A percentile compares a stretch with the other conserved stretches of the same genome.
Conservation (phyloP, 208 protist species). For the Acanthamoeba healyi region DNA sequence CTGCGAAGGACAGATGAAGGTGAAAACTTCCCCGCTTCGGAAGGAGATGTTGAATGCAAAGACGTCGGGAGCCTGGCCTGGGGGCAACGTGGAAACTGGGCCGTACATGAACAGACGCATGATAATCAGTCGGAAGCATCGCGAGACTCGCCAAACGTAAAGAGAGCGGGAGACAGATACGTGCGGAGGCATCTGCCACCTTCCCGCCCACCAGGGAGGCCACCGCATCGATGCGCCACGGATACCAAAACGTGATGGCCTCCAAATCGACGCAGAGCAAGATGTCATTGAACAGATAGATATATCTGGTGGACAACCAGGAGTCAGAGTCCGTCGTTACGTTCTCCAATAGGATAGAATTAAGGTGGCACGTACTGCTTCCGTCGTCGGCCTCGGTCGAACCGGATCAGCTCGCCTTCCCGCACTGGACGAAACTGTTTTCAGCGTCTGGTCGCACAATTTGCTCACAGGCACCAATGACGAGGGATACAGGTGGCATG, state of each 20-base stretch:
- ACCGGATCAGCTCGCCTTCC: not conserved
- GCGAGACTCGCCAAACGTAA: too few relatives aligned
- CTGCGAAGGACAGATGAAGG: constrained; percentile 14
- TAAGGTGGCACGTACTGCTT: not conserved
- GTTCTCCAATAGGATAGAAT: too few relatives aligned
- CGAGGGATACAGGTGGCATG: not conserved
- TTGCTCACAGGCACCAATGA: not conserved
- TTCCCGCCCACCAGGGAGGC: not conserved
- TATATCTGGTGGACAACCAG: not conserved
- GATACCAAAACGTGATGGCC: constrained; percentile 23
- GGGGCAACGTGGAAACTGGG: too few relatives aligned
- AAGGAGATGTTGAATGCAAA: not conserved
- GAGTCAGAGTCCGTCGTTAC: too few relatives aligned
- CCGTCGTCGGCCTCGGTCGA: not conserved
- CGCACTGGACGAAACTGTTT: not conserved
- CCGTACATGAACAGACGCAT: too few relatives aligned
- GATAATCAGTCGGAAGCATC: too few relatives aligned
- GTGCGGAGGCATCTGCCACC: not conserved
- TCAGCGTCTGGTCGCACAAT: not conserved
- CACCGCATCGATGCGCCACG: not conserved
- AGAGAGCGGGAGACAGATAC: not conserved
- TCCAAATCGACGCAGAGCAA: constrained; percentile 12
- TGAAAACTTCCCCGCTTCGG: not conserved
- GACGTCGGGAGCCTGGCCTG: too few relatives aligned
- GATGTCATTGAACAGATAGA: constrained; percentile 38